Evolutionary conservation across 129 eudicot genomes (phyloP), one percentile per base, ranked within the genome.

Genomic region (Artemisia argyi): DNA sequence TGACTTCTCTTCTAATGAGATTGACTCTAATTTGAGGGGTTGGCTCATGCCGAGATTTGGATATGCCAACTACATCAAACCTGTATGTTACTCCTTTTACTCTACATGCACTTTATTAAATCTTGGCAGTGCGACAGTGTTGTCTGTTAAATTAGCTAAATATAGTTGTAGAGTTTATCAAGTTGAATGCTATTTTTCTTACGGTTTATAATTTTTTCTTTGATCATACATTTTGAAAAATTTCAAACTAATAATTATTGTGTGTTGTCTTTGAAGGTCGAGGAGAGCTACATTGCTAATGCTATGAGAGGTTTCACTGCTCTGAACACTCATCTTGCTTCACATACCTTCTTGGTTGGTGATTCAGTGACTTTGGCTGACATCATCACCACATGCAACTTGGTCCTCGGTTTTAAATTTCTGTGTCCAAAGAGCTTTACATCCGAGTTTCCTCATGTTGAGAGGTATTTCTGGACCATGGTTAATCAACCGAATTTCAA

Each of bases 401-500:
- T 94, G 75, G 66, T 56, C 49, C 6, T 28, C 22, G 99, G 99
- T 20, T 84, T 90, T n/a, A 64, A 58, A 39, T 0, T 1, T 19
- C 3, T 88, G 78, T 35, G 88, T 87, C 83, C 96, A 2, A 90
- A 90, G 84, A 81, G 73, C 83, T 88, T 94, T 62, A 88, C 99
- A 24, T 72, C 86, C 1, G 93, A 87, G 74, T 94, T 85, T 79
- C 97, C 99, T 18, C 96, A 94, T 68, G 94, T 90, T 15, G 97
- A 94, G 81, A 94, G 97, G 78, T 94, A 94, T 73, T 84, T 94
- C 44, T 94, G 98, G 98, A 88, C 97, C 61, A 51, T 94, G 91
- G 79, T 88, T 49, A 86, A 90, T 54, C 97, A 88, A 74, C 97
- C 98, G 2, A 90, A 84, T 20, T 75, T 94, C 57, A 71, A 72